phyloP scores from a whole-genome alignment of 164 flowering plant genomes.

The Dillenia suffruticosa region DNA sequence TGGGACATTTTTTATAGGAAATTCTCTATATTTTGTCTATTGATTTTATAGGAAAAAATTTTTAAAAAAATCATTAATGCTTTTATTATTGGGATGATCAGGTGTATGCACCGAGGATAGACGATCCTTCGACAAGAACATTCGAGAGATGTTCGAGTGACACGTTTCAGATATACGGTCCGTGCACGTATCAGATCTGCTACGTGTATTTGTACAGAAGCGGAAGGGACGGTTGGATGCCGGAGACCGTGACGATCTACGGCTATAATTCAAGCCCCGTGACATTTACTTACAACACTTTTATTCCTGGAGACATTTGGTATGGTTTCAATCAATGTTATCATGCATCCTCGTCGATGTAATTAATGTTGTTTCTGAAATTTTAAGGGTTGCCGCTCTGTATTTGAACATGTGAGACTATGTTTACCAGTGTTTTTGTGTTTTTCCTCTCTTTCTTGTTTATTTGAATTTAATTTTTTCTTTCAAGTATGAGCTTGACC shows the following conservation, averaged over 20 bases:
- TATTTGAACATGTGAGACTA: too few species aligned
- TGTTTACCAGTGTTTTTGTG: too few species aligned
- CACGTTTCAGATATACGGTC: slow-evolving; percentile 32
- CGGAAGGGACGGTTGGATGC: slow-evolving; percentile 76
- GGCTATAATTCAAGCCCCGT: slow-evolving; percentile 22
- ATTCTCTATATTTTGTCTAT: too few species aligned
- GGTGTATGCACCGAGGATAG: slow-evolving; percentile 51
- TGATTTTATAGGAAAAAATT: too few species aligned
- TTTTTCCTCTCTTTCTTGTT: too few species aligned
- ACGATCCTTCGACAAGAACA: slow-evolving; percentile 33
- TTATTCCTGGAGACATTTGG: slow-evolving; percentile 54
- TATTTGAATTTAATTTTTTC: too few species aligned
- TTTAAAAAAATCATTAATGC: too few species aligned
- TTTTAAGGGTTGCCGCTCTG: too few species aligned
- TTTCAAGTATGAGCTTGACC: too few species aligned
- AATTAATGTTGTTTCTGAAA: too few species aligned
- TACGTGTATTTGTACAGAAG: slow-evolving; percentile 49
- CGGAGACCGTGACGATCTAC: slow-evolving; percentile 39
- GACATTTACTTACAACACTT: slow-evolving; percentile 39
- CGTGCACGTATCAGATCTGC: slow-evolving; percentile 48
- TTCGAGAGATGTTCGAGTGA: slow-evolving; percentile 50
- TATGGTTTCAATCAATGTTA: slow-evolving; percentile 52
- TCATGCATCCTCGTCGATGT: neutral
- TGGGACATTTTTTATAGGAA: too few species aligned
- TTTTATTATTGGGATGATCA: slow-evolving; percentile 2